phyloP scores from a whole-genome alignment of 2,329 filamentous ascomycete species.

The Pseudopithomyces chartarum region DNA sequence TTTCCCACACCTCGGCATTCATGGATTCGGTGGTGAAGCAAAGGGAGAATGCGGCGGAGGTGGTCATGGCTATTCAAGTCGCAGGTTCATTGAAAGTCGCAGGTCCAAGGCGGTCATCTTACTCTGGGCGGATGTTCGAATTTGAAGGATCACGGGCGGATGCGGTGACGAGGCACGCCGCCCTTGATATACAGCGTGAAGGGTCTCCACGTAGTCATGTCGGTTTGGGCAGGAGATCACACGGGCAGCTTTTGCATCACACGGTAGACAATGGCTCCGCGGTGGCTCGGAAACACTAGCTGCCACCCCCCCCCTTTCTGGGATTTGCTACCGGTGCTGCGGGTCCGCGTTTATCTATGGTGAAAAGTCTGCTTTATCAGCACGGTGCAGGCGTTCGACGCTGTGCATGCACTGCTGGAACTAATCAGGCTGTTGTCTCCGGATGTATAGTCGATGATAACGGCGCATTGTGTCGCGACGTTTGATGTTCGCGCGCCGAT shows the following conservation, averaged over 20 bases:
- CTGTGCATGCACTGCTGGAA: not conserved
- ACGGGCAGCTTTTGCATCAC: no score
- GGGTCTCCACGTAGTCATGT: no score
- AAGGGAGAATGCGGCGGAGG: not conserved
- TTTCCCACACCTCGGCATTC: not conserved
- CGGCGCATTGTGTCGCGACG: not conserved
- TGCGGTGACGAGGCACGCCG: not conserved
- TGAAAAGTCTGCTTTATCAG: not conserved
- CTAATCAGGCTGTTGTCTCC: not conserved
- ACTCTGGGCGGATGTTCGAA: not conserved
- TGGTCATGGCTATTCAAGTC: not conserved
- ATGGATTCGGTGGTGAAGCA: not conserved
- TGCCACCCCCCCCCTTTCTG: not conserved
- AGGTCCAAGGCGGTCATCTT: not conserved
- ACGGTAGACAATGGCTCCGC: not conserved
- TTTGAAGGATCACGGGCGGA: not conserved
- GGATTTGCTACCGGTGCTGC: not conserved
- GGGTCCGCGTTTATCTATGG: not conserved
- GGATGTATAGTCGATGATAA: not conserved
- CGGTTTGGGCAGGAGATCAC: no score
- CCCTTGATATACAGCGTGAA: no score
- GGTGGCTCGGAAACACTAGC: not conserved
- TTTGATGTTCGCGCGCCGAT: not conserved
- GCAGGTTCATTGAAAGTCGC: no score
- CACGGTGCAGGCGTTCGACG: constrained; percentile 1